Evolutionary conservation across 345 rosid genomes (phyloP).

Genomic region (Populus simonii): DNA sequence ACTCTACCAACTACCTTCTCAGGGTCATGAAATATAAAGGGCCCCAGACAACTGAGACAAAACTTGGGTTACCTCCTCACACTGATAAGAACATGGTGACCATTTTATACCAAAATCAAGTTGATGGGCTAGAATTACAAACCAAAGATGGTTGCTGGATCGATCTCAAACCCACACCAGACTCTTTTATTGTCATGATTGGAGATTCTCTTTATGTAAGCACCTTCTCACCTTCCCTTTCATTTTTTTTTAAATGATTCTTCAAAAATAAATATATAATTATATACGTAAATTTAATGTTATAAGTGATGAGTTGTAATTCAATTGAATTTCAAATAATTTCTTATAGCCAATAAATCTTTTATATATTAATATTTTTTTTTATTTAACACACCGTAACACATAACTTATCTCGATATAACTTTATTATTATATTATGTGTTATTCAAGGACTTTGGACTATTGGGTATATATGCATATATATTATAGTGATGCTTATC

Average conservation of each 20-base stretch:
- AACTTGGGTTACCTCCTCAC: slow-evolving; percentile 29
- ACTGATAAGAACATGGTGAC: slow-evolving; percentile 39
- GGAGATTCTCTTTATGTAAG: slow-evolving; percentile 16
- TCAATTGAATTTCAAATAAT: no score
- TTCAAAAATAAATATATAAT: no score
- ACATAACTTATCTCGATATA: no score
- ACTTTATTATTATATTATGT: no score
- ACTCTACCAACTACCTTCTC: slow-evolving; percentile 27
- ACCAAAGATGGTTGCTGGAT: slow-evolving; percentile 28
- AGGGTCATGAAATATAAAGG: slow-evolving; percentile 34
- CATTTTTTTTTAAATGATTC: background rate
- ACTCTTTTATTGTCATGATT: slow-evolving; percentile 14
- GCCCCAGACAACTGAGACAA: slow-evolving; percentile 12
- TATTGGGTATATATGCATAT: no score
- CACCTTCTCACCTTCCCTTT: background rate
- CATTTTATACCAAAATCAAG: slow-evolving; percentile 41
- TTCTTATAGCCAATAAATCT: no score
- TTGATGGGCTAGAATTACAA: slow-evolving; percentile 38
- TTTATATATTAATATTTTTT: no score
- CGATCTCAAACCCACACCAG: slow-evolving; percentile 10
- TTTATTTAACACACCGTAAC: no score
- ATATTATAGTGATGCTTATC: no score
- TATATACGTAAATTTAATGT: no score
- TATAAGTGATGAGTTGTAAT: no score
- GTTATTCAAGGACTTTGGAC: no score